Base-by-base conservation (phyloP, 805 yeast species). In the Blastobotrys muscicola region DNA sequence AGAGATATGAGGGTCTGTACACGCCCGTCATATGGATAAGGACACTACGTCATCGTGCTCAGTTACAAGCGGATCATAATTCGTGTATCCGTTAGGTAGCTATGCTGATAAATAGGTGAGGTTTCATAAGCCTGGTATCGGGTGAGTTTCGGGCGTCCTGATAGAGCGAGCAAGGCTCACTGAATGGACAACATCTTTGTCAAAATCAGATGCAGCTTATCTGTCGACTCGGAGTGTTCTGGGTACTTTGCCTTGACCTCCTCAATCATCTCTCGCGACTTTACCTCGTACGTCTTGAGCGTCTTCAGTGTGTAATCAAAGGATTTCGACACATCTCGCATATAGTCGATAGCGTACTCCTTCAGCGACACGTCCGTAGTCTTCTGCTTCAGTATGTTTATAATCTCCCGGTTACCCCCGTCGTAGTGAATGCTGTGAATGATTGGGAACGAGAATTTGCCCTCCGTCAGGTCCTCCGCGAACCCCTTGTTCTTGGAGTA, bases 381-480 rank as follows among this genome's bases (percentile, higher is more conserved):
- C 37, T 70, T 71, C 50, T 71, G 67, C 45, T 66, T 68, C 44
- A 82, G 59, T n/a, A 79, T 76, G 38, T 70, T 59, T 42, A 70
- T 48, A 8, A 79, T 56, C 42, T 70, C 71, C 43, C 65, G 60
- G 41, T 69, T 67, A 1, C 53, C 48, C 1, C 54, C 47, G 39
- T 66, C 67, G 31, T 57, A 53, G 13, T 66, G 55, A 2, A 82
- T 61, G 3, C 80, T 71, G 59, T 85, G 92, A 12, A 89, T 72
- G 2, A 89, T 77, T 0, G 96, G 96, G 49, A 85, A 82, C 0
- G 95, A 84, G 47, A 82, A 75, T 60, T 87, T 87, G 0, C 96
- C 95, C 58, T 87, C 96, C 0, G 85, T 75, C 26, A 87, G 72
- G 57, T 89, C 97, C 54, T 89, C 96, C 42, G 85, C 77, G 49